Evolutionary conservation across 352 stramenopile genomes (phyloP).

Genomic region (Phytophthora pseudosyringae): DNA sequence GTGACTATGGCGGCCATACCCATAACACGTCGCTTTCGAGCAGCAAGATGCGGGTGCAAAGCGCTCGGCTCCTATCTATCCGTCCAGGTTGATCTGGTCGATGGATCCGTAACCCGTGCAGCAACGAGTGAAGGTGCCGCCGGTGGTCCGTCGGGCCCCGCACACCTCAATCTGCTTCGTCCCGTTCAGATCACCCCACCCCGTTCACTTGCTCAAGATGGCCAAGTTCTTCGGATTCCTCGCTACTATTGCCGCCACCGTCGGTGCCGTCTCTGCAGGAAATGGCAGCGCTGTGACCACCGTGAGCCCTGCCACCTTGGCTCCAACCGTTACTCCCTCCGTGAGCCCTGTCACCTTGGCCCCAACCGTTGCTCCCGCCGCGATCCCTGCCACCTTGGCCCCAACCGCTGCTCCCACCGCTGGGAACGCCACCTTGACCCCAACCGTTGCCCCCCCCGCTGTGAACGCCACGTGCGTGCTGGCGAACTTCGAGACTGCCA

Average conservation of each 20-base stretch:
- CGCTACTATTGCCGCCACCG: constrained; percentile 19
- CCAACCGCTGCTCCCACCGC: not conserved
- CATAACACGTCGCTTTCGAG: constrained; percentile 32
- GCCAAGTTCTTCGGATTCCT: constrained; percentile 32
- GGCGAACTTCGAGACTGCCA: constrained; percentile 52
- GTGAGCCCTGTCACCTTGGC: not conserved
- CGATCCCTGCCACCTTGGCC: not conserved
- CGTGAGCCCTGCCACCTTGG: not conserved
- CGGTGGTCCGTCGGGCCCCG: not conserved
- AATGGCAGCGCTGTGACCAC: constrained; percentile 14
- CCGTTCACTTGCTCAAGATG: constrained; percentile 29
- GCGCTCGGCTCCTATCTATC: not conserved
- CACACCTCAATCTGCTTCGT: constrained; percentile 37
- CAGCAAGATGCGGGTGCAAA: constrained; percentile 20
- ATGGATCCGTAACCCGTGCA: constrained; percentile 23
- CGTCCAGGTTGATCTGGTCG: constrained; percentile 11
- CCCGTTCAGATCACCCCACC: constrained; percentile 21
- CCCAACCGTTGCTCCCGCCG: not conserved
- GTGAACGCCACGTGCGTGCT: constrained; percentile 42
- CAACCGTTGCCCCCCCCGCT: not conserved
- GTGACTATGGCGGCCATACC: constrained; percentile 22
- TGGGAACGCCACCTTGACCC: not conserved
- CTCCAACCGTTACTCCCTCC: not conserved
- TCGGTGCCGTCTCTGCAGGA: constrained; percentile 22
- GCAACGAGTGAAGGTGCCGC: constrained; percentile 15